phyloP scores from a whole-genome alignment of 208 protist species.

The Trypanosoma brucei region DNA sequence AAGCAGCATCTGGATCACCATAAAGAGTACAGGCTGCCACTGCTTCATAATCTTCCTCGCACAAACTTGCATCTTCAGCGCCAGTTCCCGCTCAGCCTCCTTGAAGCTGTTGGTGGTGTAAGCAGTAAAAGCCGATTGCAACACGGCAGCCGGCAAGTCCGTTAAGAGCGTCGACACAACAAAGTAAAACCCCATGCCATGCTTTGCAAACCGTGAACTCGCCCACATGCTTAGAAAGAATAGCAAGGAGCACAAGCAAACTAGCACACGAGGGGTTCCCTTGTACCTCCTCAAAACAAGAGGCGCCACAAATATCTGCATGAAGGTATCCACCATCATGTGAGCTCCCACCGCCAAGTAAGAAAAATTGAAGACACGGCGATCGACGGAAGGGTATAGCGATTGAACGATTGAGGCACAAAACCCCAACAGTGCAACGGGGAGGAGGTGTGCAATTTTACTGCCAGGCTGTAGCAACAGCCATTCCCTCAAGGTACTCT shows the following conservation, averaged over 20 bases:
- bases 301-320: slow-evolving; percentile 30
- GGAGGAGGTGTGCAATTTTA: slow-evolving; percentile 5
- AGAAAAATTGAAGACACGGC: slow-evolving; percentile 21
- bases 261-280: not conserved
- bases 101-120: slow-evolving; percentile 2
- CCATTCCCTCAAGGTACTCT: slow-evolving; percentile 16
- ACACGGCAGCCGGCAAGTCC: slow-evolving; percentile 35
- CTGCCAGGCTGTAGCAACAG: slow-evolving; percentile 1
- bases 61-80: slow-evolving; percentile 8
- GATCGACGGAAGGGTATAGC: slow-evolving; percentile 42
- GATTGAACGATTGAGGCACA: slow-evolving; percentile 36
- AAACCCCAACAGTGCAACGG: slow-evolving; percentile 7
- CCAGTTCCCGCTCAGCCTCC: not conserved
- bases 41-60: slow-evolving; percentile 12
- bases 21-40: slow-evolving; percentile 13
- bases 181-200: slow-evolving; percentile 27
- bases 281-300: slow-evolving; percentile 9
- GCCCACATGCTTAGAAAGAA: slow-evolving; percentile 11
- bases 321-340: slow-evolving; percentile 23
- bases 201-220: slow-evolving; percentile 7
- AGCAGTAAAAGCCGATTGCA: slow-evolving; percentile 4
- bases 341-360: slow-evolving; percentile 39
- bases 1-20: slow-evolving; percentile 1
- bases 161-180: slow-evolving; percentile 25
- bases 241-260: slow-evolving; percentile 6